phyloP scores from a whole-genome alignment of 495 filamentous ascomycete species.

The Antarctomyces pellizariae region DNA sequence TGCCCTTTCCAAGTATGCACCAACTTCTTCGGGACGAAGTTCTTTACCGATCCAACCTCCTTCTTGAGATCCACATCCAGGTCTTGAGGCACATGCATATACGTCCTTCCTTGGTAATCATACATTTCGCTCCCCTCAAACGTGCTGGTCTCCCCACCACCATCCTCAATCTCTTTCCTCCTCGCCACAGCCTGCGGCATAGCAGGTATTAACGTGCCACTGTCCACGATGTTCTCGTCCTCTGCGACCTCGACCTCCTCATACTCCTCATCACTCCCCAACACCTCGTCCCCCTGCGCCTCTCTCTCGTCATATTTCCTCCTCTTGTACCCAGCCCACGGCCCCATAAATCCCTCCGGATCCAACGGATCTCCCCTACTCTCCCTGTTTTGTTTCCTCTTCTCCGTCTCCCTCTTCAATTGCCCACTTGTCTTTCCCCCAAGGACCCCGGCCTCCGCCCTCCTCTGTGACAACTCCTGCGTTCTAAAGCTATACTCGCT shows the following conservation, averaged over 20 bases:
- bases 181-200: constrained; percentile 31
- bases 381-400: constrained; percentile 46
- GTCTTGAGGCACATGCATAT: constrained; percentile 93
- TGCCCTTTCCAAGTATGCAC: constrained; percentile 78
- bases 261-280: constrained; percentile 60
- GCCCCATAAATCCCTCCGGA: constrained; percentile 78
- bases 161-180: constrained; percentile 32
- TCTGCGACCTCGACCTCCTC: constrained; percentile 37
- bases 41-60: constrained; percentile 53
- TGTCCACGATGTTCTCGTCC: constrained; percentile 27
- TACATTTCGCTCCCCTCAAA: constrained; percentile 66
- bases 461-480: constrained; percentile 57
- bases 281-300: constrained; percentile 29
- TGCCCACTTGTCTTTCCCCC: constrained; percentile 19
- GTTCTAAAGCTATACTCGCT: constrained; percentile 72
- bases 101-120: constrained; percentile 83
- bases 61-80: constrained; percentile 73
- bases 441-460: constrained; percentile 31
- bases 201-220: constrained; percentile 25
- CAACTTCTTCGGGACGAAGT: constrained; percentile 83
- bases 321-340: constrained; percentile 68
- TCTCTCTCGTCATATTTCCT: constrained; percentile 34
- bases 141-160: constrained; percentile 54
- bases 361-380: constrained; percentile 62
- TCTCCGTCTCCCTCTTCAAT: constrained; percentile 42